Evolutionary conservation across 352 stramenopile genomes (phyloP).

Genomic region (Elongisporangium undulatum): DNA sequence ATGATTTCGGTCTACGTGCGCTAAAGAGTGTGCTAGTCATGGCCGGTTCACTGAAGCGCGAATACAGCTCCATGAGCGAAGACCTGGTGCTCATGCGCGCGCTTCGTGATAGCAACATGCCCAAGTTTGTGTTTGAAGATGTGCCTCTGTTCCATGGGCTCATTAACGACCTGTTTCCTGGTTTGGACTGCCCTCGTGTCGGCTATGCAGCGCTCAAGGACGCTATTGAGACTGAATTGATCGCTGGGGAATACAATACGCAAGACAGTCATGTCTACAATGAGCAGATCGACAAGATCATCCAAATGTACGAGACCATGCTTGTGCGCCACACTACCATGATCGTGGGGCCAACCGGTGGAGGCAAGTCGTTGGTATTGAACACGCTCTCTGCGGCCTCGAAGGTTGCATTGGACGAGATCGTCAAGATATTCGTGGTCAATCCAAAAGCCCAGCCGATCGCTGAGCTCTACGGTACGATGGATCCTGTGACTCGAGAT

Average conservation of each 20-base stretch:
- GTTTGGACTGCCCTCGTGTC: constrained; percentile 90
- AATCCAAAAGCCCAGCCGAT: constrained; percentile 94
- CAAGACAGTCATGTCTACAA: constrained; percentile 67
- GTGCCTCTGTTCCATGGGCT: constrained; percentile 92
- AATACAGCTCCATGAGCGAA: constrained; percentile 92
- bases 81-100: constrained; percentile 95
- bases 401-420: constrained; percentile 82
- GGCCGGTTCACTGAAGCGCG: constrained; percentile 90
- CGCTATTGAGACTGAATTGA: constrained; percentile 83
- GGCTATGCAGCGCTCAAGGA: constrained; percentile 90
- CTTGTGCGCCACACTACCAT: constrained; percentile 95
- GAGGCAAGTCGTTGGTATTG: constrained; percentile 91
- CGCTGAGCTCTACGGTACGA: constrained; percentile 93
- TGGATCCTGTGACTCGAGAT: constrained; percentile 94
- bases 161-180: constrained; percentile 95
- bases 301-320: constrained; percentile 97
- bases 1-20: constrained; percentile 93
- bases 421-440: constrained; percentile 92
- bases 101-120: constrained; percentile 95
- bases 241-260: constrained; percentile 79
- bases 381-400: constrained; percentile 86
- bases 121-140: constrained; percentile 96
- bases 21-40: constrained; percentile 95
- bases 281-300: constrained; percentile 95
- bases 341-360: constrained; percentile 93